Evolutionary conservation across 208 protist species (phyloP).

Genomic region (Trypanosoma lewisi): DNA sequence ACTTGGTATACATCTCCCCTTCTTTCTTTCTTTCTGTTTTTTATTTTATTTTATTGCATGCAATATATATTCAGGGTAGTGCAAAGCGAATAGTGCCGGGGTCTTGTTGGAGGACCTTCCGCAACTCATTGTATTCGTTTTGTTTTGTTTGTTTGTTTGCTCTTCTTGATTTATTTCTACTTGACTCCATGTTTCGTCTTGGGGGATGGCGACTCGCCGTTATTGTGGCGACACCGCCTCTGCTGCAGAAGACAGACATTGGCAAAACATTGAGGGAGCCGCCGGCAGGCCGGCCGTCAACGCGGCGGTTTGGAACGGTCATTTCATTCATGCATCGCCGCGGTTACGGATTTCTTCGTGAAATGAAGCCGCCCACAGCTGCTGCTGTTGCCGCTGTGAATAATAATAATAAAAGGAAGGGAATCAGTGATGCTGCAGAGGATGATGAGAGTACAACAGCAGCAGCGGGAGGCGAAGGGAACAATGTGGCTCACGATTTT

Average conservation of each 20-base stretch:
- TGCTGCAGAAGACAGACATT: constrained; percentile 6
- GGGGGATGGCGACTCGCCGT: constrained; percentile 7
- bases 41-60: background rate
- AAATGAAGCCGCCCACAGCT: constrained; percentile 35
- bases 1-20: background rate
- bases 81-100: no score
- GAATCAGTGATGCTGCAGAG: no score
- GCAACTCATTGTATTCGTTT: background rate
- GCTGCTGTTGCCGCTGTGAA: no score
- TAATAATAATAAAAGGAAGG: no score
- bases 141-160: background rate
- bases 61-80: background rate
- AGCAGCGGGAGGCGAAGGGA: background rate
- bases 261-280: background rate
- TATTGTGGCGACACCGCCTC: background rate
- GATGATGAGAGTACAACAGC: no score
- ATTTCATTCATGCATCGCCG: constrained; percentile 81
- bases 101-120: background rate
- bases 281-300: background rate
- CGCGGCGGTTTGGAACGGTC: constrained; percentile 47
- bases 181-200: constrained; percentile 15
- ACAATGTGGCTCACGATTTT: constrained; percentile 18
- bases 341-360: constrained; percentile 79
- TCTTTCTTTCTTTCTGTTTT: background rate
- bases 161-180: constrained; percentile 1